These are phyloP conservation scores for Ophiognomonia clavigignenti-juglandacearum DNA, from an alignment of 2,329 filamentous ascomycete genomes.

Conservation along the genomic window DNA sequence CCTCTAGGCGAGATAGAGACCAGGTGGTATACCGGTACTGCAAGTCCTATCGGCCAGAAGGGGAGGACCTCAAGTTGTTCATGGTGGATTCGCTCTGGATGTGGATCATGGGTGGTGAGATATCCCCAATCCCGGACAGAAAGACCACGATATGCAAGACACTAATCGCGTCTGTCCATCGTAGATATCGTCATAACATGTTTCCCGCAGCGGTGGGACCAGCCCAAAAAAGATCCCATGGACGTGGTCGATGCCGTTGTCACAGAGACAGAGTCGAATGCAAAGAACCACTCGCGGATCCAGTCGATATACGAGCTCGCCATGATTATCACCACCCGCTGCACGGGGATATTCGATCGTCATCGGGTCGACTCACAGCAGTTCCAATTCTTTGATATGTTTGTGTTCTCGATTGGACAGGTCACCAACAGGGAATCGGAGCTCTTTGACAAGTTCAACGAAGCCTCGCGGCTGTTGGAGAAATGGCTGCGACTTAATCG, in stretches of 20 bases:
- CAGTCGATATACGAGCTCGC: slow-evolving; percentile 59
- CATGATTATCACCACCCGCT: slow-evolving; percentile 55
- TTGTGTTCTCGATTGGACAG: slow-evolving; percentile 56
- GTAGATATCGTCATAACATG: slow-evolving; percentile 56
- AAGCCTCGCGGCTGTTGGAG: slow-evolving; percentile 51
- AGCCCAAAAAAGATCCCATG: slow-evolving; percentile 56
- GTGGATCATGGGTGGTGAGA: slow-evolving; percentile 48
- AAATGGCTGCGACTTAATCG: slow-evolving; percentile 41
- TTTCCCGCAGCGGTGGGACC: slow-evolving; percentile 54
- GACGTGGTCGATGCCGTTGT: slow-evolving; percentile 61
- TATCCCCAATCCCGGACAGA: background rate
- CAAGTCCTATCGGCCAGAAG: slow-evolving; percentile 23
- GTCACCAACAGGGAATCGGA: slow-evolving; percentile 49
- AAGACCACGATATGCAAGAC: background rate
- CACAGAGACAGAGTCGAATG: slow-evolving; percentile 61
- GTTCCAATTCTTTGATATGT: slow-evolving; percentile 64
- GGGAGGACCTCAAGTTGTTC: slow-evolving; percentile 51
- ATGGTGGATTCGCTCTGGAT: slow-evolving; percentile 69
- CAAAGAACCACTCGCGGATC: slow-evolving; percentile 55
- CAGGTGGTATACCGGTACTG: slow-evolving; percentile 61
- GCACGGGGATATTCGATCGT: slow-evolving; percentile 56
- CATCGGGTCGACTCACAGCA: slow-evolving; percentile 53
- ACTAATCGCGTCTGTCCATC: slow-evolving; percentile 15
- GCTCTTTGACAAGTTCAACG: slow-evolving; percentile 57
- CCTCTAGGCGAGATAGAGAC: slow-evolving; percentile 52